These are phyloP conservation scores for Graphiopsis chlorocephala DNA, from an alignment of 2,329 filamentous ascomycete species.

Conservation along the genomic window DNA sequence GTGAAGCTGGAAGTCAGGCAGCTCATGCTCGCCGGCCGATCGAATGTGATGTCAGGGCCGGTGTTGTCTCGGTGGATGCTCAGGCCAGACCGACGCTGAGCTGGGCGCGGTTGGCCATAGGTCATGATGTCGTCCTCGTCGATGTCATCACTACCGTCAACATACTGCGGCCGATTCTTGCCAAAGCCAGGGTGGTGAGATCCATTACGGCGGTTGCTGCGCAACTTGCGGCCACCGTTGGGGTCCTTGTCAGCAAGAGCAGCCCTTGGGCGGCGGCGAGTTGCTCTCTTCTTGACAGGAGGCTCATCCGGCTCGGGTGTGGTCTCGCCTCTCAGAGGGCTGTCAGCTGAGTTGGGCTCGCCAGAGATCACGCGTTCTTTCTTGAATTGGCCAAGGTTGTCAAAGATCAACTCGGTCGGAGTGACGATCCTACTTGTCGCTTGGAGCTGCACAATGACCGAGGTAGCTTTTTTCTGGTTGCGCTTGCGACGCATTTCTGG, in stretches of 20 bases:
- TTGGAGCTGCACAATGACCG: constrained; percentile 66
- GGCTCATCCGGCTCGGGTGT: constrained; percentile 29
- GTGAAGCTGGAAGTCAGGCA: constrained; percentile 21
- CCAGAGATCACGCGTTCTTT: constrained; percentile 46
- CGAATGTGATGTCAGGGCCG: constrained; percentile 35
- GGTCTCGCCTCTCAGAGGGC: constrained; percentile 33
- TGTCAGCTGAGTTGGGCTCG: constrained; percentile 35
- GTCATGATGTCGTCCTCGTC: constrained; percentile 34
- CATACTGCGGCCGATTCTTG: constrained; percentile 28
- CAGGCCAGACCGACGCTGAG: constrained; percentile 38
- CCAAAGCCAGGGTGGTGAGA: constrained; percentile 18
- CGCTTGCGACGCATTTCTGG: constrained; percentile 69
- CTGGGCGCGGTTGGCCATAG: constrained; percentile 28
- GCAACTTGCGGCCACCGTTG: constrained; percentile 20
- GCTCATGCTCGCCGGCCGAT: constrained; percentile 22
- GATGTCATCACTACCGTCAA: constrained; percentile 27
- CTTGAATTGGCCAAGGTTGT: constrained; percentile 41
- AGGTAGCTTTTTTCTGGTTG: constrained; percentile 75
- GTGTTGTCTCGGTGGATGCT: constrained; percentile 43
- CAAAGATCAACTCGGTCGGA: constrained; percentile 64
- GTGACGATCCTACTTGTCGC: constrained; percentile 62
- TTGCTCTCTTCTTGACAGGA: constrained; percentile 18
- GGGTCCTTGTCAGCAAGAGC: constrained; percentile 29
- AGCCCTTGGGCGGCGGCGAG: constrained; percentile 6
- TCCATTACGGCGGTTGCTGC: constrained; percentile 8